These are phyloP conservation scores for Xylaria grammica DNA, from an alignment of 495 filamentous ascomycete genomes.

Conservation along the genomic window DNA sequence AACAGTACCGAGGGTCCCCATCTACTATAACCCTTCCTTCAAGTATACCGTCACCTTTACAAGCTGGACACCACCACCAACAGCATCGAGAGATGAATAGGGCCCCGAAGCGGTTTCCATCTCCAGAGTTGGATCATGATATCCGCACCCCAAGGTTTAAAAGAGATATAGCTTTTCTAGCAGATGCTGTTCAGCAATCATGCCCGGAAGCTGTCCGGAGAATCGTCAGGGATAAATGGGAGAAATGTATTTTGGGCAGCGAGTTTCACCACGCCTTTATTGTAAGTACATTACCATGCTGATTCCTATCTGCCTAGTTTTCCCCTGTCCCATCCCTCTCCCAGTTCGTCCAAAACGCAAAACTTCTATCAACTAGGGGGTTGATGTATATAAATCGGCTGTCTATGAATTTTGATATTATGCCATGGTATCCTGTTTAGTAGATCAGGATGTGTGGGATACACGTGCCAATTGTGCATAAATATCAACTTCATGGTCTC, in stretches of 20 bases:
- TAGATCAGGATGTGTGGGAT: no score
- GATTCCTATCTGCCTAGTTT: background rate
- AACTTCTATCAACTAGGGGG: no score
- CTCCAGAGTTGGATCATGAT: conserved; percentile 44
- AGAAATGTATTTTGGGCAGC: conserved; percentile 54
- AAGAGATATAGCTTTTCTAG: conserved; percentile 49
- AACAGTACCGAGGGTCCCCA: background rate
- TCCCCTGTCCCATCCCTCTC: no score
- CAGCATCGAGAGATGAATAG: background rate
- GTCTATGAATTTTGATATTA: no score
- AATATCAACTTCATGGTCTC: background rate
- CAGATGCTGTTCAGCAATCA: conserved; percentile 49
- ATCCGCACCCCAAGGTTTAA: conserved; percentile 43
- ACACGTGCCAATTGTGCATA: no score
- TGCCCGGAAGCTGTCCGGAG: conserved; percentile 50
- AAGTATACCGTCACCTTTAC: background rate
- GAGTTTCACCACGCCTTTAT: conserved; percentile 57
- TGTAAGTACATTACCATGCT: conserved; percentile 41
- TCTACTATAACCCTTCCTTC: background rate
- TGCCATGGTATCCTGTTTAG: no score
- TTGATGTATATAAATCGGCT: no score
- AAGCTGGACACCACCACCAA: background rate
- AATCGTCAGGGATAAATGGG: conserved; percentile 53
- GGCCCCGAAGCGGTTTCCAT: conserved; percentile 41
- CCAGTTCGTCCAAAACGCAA: no score